Evolutionary conservation across 2,329 filamentous ascomycete genomes (phyloP).

Genomic region (Leptographium lundbergii): DNA sequence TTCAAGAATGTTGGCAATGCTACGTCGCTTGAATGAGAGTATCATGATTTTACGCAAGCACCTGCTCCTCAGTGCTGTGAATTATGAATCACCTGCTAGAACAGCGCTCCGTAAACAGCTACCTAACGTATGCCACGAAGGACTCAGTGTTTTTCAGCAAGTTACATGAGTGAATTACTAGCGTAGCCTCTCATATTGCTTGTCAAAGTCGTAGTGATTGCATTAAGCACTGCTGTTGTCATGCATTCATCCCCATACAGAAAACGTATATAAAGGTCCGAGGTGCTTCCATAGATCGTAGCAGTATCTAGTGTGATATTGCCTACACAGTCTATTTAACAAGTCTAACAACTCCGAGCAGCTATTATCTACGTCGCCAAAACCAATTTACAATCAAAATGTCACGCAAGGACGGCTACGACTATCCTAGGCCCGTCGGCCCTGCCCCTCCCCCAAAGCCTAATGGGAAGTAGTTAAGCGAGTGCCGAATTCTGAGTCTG

Average conservation of each 20-base stretch:
- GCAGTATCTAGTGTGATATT: not conserved
- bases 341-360: not conserved
- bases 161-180: not conserved
- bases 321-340: not conserved
- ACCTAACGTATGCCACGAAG: too few relatives aligned
- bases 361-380: not conserved
- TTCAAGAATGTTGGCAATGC: too few relatives aligned
- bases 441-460: not conserved
- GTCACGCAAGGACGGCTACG: slow-evolving; percentile 3
- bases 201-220: not conserved
- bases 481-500: not conserved
- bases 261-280: not conserved
- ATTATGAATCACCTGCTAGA: too few relatives aligned
- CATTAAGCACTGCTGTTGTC: not conserved
- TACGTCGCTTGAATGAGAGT: too few relatives aligned
- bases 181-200: not conserved
- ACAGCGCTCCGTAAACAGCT: too few relatives aligned
- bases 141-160: not conserved
- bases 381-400: not conserved
- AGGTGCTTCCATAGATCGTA: not conserved
- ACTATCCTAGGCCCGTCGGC: not conserved
- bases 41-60: too few relatives aligned
- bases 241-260: not conserved
- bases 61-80: too few relatives aligned
- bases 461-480: not conserved